phyloP scores from a whole-genome alignment of 495 filamentous ascomycete species.

The Penicillium mononematosum region DNA sequence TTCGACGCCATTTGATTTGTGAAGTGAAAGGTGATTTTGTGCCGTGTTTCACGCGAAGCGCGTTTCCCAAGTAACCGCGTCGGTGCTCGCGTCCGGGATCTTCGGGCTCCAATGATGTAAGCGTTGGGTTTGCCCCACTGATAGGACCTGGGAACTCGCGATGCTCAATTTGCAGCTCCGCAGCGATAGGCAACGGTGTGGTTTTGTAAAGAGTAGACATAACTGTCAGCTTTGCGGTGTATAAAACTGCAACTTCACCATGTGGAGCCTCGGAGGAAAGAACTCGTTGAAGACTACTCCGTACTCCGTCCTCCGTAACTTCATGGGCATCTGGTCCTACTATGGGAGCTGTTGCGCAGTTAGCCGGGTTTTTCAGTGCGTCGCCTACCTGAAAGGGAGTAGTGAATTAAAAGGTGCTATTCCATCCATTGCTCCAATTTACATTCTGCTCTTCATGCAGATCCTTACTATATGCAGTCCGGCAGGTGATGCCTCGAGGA shows the following conservation, averaged over 20 bases:
- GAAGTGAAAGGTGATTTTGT: conserved; percentile 4
- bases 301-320: not conserved
- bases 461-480: conserved; percentile 20
- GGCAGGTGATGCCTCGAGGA: conserved; percentile 24
- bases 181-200: conserved; percentile 21
- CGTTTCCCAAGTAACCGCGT: conserved; percentile 39
- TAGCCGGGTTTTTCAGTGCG: not conserved
- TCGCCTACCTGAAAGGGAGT: not conserved
- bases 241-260: not conserved
- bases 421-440: conserved; percentile 20
- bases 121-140: conserved; percentile 20
- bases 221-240: conserved; percentile 10
- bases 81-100: conserved; percentile 29
- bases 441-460: conserved; percentile 19
- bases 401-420: conserved; percentile 24
- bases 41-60: conserved; percentile 25
- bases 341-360: not conserved
- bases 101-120: conserved; percentile 24
- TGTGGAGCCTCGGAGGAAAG: conserved; percentile 4
- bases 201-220: not conserved
- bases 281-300: not conserved
- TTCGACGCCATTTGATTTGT: not conserved
- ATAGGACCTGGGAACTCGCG: conserved; percentile 22
- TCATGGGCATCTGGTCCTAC: not conserved
- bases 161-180: conserved; percentile 6